A percentile compares a stretch with the other conserved stretches of the same genome.
These are phyloP conservation scores for Amphibolis antarctica DNA, from an alignment of 106 monocot species.

Conservation along the genomic window DNA sequence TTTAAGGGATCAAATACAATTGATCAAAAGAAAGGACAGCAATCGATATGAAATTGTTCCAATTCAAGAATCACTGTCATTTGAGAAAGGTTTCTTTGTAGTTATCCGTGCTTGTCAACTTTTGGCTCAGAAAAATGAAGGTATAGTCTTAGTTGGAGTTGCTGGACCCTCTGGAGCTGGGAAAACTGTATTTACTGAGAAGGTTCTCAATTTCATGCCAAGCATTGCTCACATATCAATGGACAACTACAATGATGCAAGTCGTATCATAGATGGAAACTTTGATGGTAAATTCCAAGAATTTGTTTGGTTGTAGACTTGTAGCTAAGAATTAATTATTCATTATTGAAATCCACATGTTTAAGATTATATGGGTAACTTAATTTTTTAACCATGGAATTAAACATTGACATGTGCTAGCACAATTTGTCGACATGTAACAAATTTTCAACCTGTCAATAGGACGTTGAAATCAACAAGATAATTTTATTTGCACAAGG, in stretches of 20 bases:
- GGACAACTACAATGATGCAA: slow-evolving; percentile 96
- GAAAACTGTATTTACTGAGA: slow-evolving; percentile 96
- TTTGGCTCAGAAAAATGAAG: slow-evolving; percentile 81
- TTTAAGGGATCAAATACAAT: slow-evolving; percentile 85
- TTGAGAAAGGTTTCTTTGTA: slow-evolving; percentile 93
- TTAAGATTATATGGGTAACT: neutral
- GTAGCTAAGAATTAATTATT: neutral
- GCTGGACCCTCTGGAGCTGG: slow-evolving; percentile 98
- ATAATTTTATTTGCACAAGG: too few species aligned
- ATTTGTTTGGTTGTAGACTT: neutral
- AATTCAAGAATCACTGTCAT: slow-evolving; percentile 70
- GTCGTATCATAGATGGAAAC: slow-evolving; percentile 93
- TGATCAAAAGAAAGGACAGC: slow-evolving; percentile 68
- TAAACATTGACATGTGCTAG: too few species aligned
- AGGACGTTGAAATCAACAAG: too few species aligned
- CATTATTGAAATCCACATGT: neutral
- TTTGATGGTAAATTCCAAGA: slow-evolving; percentile 65
- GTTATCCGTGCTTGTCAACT: slow-evolving; percentile 94
- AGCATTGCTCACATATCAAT: slow-evolving; percentile 88
- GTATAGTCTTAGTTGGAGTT: slow-evolving; percentile 79
- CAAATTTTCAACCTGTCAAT: too few species aligned
- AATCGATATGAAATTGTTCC: slow-evolving; percentile 77
- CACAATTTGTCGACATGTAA: neutral
- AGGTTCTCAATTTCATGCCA: slow-evolving; percentile 93
- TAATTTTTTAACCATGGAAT: neutral